Conservation (phyloP, 352 stramenopile genomes). For the Pythium dissimile region DNA sequence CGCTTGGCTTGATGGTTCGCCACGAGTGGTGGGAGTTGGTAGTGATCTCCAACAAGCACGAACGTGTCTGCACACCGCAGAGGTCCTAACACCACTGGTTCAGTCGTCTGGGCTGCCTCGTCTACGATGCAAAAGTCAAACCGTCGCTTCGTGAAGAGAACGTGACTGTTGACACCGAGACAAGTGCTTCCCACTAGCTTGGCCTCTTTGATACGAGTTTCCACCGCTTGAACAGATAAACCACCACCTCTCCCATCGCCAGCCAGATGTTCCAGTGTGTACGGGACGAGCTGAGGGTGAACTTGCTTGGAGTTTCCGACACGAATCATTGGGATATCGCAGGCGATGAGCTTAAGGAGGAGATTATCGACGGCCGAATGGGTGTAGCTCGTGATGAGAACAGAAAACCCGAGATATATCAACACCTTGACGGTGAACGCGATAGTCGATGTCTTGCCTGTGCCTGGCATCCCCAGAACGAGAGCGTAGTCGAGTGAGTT, state of each 20-base stretch:
- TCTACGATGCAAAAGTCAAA: slow-evolving; percentile 99
- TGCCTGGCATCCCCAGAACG: slow-evolving; percentile 94
- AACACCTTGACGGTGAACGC: slow-evolving; percentile 92
- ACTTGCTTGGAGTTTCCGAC: slow-evolving; percentile 74
- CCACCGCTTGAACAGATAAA: slow-evolving; percentile 41
- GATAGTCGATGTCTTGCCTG: slow-evolving; percentile 97
- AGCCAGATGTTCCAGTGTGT: slow-evolving; percentile 40
- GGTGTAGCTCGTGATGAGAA: slow-evolving; percentile 97
- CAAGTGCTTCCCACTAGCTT: slow-evolving; percentile 76
- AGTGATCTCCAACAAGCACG: slow-evolving; percentile 97
- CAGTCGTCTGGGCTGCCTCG: slow-evolving; percentile 97
- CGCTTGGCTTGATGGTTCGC: slow-evolving; percentile 81
- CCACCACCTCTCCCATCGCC: not conserved
- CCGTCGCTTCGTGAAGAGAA: slow-evolving; percentile 74
- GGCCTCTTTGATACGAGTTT: slow-evolving; percentile 41
- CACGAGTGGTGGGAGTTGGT: slow-evolving; percentile 97
- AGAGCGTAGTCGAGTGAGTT: slow-evolving; percentile 93
- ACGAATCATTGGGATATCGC: slow-evolving; percentile 65
- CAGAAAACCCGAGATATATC: slow-evolving; percentile 87
- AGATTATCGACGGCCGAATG: slow-evolving; percentile 98
- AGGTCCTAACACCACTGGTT: slow-evolving; percentile 93
- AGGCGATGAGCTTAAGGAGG: slow-evolving; percentile 89
- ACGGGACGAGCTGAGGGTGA: slow-evolving; percentile 57
- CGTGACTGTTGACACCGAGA: slow-evolving; percentile 68
- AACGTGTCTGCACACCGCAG: slow-evolving; percentile 92